Evolutionary conservation across 169 alveolate species (phyloP).

Genomic region (Plasmodium knowlesi): DNA sequence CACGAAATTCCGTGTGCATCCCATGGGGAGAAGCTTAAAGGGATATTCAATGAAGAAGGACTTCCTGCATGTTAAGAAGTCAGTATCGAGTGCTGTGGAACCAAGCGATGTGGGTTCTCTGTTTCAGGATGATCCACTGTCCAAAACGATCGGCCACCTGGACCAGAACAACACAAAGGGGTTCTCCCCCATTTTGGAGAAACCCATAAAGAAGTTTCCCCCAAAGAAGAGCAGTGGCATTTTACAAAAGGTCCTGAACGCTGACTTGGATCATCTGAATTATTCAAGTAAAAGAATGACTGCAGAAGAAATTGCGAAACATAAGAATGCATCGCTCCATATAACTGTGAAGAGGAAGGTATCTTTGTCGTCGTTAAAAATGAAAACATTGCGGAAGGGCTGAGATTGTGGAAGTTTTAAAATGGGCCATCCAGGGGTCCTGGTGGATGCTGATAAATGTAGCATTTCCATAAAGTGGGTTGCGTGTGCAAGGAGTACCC

Average conservation of each 20-base stretch:
- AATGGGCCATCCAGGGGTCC: not conserved
- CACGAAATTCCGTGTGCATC: not conserved
- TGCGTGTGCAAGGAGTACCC: not conserved
- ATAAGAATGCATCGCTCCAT: slow-evolving; percentile 46
- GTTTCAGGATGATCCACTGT: not conserved
- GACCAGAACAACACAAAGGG: not conserved
- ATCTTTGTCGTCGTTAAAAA: slow-evolving; percentile 20
- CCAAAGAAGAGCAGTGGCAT: slow-evolving; percentile 17
- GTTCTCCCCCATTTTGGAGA: not conserved
- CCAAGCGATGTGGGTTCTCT: not conserved
- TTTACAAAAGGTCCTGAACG: slow-evolving; percentile 39
- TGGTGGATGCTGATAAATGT: not conserved
- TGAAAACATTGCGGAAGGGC: not conserved
- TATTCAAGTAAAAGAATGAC: slow-evolving; percentile 22
- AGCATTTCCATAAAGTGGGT: not conserved
- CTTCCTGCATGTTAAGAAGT: slow-evolving; percentile 1
- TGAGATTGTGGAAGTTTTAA: not conserved
- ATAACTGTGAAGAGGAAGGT: slow-evolving; percentile 39
- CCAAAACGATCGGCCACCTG: not conserved
- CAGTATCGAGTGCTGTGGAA: not conserved
- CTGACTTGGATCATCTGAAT: slow-evolving; percentile 40
- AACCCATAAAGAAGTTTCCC: not conserved
- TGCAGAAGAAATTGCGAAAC: slow-evolving; percentile 58
- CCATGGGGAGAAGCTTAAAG: slow-evolving; percentile 33
- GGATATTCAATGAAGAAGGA: slow-evolving; percentile 25